Evolutionary conservation across 2,329 filamentous ascomycete genomes (phyloP), one percentile per base, ranked within the genome.

Genomic region (Geosmithia putterillii): DNA sequence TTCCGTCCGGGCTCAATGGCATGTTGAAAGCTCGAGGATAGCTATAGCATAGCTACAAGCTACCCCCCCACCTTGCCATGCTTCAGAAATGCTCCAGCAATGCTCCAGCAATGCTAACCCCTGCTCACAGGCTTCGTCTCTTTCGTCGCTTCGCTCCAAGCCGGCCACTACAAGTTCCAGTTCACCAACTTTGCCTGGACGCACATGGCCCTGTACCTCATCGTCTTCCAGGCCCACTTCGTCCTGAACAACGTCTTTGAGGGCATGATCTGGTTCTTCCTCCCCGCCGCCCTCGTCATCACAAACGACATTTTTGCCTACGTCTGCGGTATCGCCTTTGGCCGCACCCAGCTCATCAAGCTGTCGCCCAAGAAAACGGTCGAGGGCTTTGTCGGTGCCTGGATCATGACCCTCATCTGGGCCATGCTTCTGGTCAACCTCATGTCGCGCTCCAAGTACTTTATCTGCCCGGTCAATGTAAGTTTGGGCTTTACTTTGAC

Each of bases 171-270:
- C 71, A 86, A 83, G 62, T 96, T 98, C 67, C 92, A 98, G 65
- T 98, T 98, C 66, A 95, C 89, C 48, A 92, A 98, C 64, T 98
- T 96, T 57, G 92, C 89, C 43, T 98, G 92, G 92, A 96, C 92
- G 14, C 92, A 98, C 63, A 96, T 98, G 89, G 92, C 94, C 5
- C 77, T 98, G 18, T 96, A 94, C 70, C 73, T 98, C 56, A 95
- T 98, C 55, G 90, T 96, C 35, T 89, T 95, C 6, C 89, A 98
- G 64, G 89, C 92, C 14, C 92, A 98, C 62, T 98, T 98, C 63
- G 87, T 96, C 67, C 96, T 98, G 86, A 98, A 98, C 74, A 98
- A 98, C 65, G 84, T 98, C 51, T 94, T 98, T 54, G 92, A 98
- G 67, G 92, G 92, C 67, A 88, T 98, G 85, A 94, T 98, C 61